Evolutionary conservation across 495 filamentous ascomycete species (phyloP).

Genomic region (Coniosporium apollinis): DNA sequence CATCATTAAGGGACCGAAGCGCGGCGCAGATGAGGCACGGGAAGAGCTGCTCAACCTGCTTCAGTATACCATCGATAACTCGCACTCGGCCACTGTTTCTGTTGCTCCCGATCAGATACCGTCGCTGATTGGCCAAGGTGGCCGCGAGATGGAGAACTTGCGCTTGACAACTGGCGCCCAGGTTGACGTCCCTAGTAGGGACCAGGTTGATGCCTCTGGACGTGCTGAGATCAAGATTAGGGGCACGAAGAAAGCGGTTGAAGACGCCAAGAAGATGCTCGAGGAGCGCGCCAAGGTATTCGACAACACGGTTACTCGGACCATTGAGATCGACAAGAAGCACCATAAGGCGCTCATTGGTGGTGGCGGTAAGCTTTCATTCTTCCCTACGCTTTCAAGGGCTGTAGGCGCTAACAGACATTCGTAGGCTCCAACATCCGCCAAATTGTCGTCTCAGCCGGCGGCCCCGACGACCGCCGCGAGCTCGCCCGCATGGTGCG

Average conservation of each 20-base stretch:
- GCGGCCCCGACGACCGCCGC: slow-evolving; percentile 69
- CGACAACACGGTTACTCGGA: slow-evolving; percentile 69
- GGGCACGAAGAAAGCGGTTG: slow-evolving; percentile 78
- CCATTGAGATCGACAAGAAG: slow-evolving; percentile 76
- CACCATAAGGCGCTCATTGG: slow-evolving; percentile 86
- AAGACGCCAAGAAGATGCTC: slow-evolving; percentile 73
- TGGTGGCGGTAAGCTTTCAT: slow-evolving; percentile 48
- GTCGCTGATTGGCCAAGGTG: slow-evolving; percentile 75
- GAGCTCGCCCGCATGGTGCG: slow-evolving; percentile 72
- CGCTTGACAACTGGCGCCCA: slow-evolving; percentile 65
- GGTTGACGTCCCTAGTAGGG: slow-evolving; percentile 72
- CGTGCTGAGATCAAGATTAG: slow-evolving; percentile 73
- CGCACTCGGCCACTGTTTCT: slow-evolving; percentile 55
- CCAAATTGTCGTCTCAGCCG: slow-evolving; percentile 71
- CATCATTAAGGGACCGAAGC: slow-evolving; percentile 72
- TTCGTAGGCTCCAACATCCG: slow-evolving; percentile 65
- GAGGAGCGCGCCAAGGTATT: slow-evolving; percentile 70
- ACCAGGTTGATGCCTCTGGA: slow-evolving; percentile 41
- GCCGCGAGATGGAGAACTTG: slow-evolving; percentile 77
- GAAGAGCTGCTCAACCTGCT: slow-evolving; percentile 75
- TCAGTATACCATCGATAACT: slow-evolving; percentile 77
- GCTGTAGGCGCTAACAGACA: slow-evolving; percentile 20
- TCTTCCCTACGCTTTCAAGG: neutral
- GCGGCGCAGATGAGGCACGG: slow-evolving; percentile 76
- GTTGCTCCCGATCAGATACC: slow-evolving; percentile 80